Base-by-base conservation (phyloP, 768 basidiomycete species). In the Lentinula lateritia region DNA sequence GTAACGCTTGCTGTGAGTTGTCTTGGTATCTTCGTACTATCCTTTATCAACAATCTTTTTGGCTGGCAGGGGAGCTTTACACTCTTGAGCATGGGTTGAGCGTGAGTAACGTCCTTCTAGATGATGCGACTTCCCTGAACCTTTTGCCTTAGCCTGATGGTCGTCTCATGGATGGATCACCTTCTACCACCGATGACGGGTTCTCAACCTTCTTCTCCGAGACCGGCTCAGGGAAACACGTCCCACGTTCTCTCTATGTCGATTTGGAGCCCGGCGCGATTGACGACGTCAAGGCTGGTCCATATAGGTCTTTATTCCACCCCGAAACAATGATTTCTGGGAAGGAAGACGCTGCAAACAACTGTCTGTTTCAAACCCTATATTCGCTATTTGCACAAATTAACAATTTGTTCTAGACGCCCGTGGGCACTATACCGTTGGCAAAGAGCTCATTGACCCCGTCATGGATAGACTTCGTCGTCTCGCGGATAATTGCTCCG, bases 331-430 rank as follows among this genome's bases (percentile, higher is more conserved):
- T 99, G 78, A 88, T 98, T 74, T 90, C 91, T 60, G 96, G 96
- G 71, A 98, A 98, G 79, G 96, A 99, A 80, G 96, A 99, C 70
- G 96, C 96, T 54, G 96, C 96, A 66, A 99, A 97, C 83, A 99
- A 99, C 76, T 99, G 95, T 95, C 72, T 73, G 86, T 74, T n/a
- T 20, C 54, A 46, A 39, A 23, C 13, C 8, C 50, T 63, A 39
- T 28, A 28, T 59, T 64, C 56, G 64, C 66, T 65, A 64, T 65
- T 61, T 53, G 38, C 61, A 60, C 60, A 39, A 45, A 58, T 34
- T 71, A 53, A 67, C 66, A 18, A 34, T 39, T 46, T 52, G 41
- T 61, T 62, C 16, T 66, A 96, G 95, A 97, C 75, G 95, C 95
- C 64, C 95, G 95, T 74, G 95, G 95, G 65, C 95, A 98, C 76